These are phyloP conservation scores for Rhizomucor miehei DNA, from an alignment of 371 early-diverging fungal species.

Conservation along the genomic window DNA sequence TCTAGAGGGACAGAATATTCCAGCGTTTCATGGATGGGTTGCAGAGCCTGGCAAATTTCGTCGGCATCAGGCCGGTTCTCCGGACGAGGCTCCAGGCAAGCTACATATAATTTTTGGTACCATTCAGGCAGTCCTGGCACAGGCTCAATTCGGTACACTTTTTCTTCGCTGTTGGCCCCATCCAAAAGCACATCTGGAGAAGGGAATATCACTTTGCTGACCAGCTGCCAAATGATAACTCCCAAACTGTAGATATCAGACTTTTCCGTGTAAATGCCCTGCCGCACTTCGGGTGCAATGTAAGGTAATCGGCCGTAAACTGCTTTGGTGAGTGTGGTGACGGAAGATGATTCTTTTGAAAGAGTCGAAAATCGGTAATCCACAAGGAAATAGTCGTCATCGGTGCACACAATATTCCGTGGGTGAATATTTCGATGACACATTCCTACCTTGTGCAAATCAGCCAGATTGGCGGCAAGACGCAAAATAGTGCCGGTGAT, in stretches of 20 bases:
- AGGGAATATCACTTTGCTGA: constrained; percentile 48
- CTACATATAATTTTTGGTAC: constrained; percentile 36
- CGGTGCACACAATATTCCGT: constrained; percentile 43
- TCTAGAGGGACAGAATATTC: constrained; percentile 34
- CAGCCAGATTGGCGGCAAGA: constrained; percentile 34
- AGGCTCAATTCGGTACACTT: constrained; percentile 39
- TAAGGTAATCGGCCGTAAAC: constrained; percentile 48
- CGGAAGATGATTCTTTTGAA: constrained; percentile 35
- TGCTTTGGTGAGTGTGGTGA: constrained; percentile 42
- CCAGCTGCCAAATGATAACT: constrained; percentile 47
- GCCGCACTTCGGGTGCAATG: constrained; percentile 45
- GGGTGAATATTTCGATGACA: constrained; percentile 48
- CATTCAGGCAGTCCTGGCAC: constrained; percentile 42
- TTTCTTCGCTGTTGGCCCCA: constrained; percentile 15
- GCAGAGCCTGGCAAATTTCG: constrained; percentile 35
- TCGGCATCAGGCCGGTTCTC: constrained; percentile 40
- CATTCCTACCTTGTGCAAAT: constrained; percentile 43
- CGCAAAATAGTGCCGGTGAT: constrained; percentile 46
- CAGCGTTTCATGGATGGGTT: constrained; percentile 30
- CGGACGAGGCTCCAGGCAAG: constrained; percentile 38
- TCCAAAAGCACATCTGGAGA: constrained; percentile 37
- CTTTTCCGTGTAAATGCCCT: constrained; percentile 44
- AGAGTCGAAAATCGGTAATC: constrained; percentile 50
- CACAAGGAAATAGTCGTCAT: constrained; percentile 45
- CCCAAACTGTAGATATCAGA: constrained; percentile 47